Base-by-base conservation (phyloP, 768 basidiomycete genomes). In the Leccinum truebloodii region DNA sequence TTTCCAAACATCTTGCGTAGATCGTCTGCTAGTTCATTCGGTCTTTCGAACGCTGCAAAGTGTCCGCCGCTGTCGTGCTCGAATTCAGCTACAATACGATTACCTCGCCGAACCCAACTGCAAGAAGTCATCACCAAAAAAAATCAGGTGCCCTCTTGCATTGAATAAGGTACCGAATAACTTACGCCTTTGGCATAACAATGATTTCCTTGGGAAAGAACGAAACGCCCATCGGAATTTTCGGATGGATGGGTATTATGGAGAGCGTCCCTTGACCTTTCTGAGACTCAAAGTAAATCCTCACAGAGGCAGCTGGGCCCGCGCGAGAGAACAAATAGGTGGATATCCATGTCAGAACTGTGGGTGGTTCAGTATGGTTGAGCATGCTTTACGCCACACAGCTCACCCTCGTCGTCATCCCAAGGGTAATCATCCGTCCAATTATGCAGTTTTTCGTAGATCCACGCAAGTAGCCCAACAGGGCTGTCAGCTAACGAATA, bases 281-380 rank as follows among this genome's bases (percentile, higher is more conserved):
- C 16, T 63, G 44, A 13, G 35, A 62, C 65, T 88, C 87, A 65
- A 81, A 86, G 69, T 87, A 88, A 20, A 86, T 86, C 13, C 85
- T 76, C 8, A 81, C 22, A 0, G 86, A 81, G 0, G 86, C 83
- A 2, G 84, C 77, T 6, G 87, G 85, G 0, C 85, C 85, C 0
- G 80, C 76, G 10, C 80, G 79, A 7, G 85, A 86, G 71, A 87
- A 86, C 76, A 78, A 81, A 65, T 82, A 85, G 12, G 85, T 75
- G 3, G 83, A 85, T 22, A 85, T 68, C 85, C 86, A 88, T 0
- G 83, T 84, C 32, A 88, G 64, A 1, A 86, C 86, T 86, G 58
- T 44, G 14, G 68, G 26, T 66, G 28, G 28, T 9, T 30, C 8
- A 65, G 24, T 20, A 28, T 18, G 14, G n/a, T 0, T 2, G 8